Conservation (phyloP, 306 rosid genomes). For the Malus fusca region DNA sequence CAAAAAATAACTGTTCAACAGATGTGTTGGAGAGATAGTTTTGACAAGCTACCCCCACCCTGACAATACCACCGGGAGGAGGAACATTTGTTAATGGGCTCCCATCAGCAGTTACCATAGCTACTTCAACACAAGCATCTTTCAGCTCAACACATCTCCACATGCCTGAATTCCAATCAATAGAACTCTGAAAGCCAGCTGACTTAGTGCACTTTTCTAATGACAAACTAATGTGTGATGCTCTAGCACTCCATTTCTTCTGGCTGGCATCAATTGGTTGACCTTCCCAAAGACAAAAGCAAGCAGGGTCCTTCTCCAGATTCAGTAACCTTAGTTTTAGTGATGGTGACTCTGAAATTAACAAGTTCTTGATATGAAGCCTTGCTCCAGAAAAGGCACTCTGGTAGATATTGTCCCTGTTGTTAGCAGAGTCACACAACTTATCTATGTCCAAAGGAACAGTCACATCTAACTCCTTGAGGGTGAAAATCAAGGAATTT, state of each 20-base stretch:
- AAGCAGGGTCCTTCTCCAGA: conserved; percentile 92
- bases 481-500: conserved; percentile 55
- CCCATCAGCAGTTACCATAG: conserved; percentile 94
- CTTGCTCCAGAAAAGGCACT: conserved; percentile 76
- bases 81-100: conserved; percentile 65
- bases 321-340: conserved; percentile 52
- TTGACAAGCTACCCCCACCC: conserved; percentile 81
- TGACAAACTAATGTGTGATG: conserved; percentile 66
- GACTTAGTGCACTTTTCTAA: conserved; percentile 47
- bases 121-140: conserved; percentile 76
- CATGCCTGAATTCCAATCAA: conserved; percentile 45
- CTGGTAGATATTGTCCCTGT: conserved; percentile 29
- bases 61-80: conserved; percentile 88
- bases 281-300: conserved; percentile 89
- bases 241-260: conserved; percentile 73
- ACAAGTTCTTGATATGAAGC: conserved; percentile 65
- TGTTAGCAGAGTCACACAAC: conserved; percentile 26
- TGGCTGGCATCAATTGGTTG: conserved; percentile 86
- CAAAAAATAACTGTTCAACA: conserved; percentile 80
- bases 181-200: conserved; percentile 41
- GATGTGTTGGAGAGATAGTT: conserved; percentile 78
- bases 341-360: conserved; percentile 61
- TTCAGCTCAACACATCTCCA: conserved; percentile 89
- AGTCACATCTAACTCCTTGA: conserved; percentile 63
- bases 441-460: conserved; percentile 57